Evolutionary conservation across 2,329 filamentous ascomycete species (phyloP), one percentile per base, ranked within the genome.

Genomic region (Fusarium sp.): DNA sequence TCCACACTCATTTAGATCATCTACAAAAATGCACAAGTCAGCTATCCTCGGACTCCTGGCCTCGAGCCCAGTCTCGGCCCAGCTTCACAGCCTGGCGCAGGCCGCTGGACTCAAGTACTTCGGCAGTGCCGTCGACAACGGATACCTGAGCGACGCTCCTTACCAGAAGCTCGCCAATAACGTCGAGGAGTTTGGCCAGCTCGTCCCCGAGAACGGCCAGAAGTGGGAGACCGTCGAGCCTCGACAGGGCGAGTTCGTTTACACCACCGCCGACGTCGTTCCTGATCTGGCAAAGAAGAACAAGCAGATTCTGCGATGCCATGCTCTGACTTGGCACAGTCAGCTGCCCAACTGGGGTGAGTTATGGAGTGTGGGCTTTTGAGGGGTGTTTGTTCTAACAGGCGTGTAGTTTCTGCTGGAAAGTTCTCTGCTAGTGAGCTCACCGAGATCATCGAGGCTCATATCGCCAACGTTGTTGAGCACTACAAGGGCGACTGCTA

Each of bases 181-280:
- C 75, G 78, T 73, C 9, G 78, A 80, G 46, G 87, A 90, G 72
- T 91, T 91, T 71, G 89, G 89, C 32, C 84, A 89, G 75, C 82
- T 90, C 26, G 90, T 89, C 0, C 87, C 89, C 0, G 86, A 85
- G 48, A 92, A 92, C 74, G 83, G 84, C 4, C 85, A 88, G 76
- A 85, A 88, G 82, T 92, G 88, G 88, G 82, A 89, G 61, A 80
- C 83, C 64, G 89, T 82, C 17, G 87, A 92, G 80, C 86, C 87
- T 1, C 75, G 78, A 40, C 83, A 82, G 45, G 83, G 81, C 35
- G 75, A 80, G 45, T 92, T 91, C 80, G 84, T 82, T 71, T 92
- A 83, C 76, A 82, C 82, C 7, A 77, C 80, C 3, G 89, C 86
- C 39, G 87, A 91, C 49, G 80, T 82, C 50, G 79, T 87, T 20